Conservation (phyloP, 169 alveolate genomes). For the Eimeria zaria region DNA sequence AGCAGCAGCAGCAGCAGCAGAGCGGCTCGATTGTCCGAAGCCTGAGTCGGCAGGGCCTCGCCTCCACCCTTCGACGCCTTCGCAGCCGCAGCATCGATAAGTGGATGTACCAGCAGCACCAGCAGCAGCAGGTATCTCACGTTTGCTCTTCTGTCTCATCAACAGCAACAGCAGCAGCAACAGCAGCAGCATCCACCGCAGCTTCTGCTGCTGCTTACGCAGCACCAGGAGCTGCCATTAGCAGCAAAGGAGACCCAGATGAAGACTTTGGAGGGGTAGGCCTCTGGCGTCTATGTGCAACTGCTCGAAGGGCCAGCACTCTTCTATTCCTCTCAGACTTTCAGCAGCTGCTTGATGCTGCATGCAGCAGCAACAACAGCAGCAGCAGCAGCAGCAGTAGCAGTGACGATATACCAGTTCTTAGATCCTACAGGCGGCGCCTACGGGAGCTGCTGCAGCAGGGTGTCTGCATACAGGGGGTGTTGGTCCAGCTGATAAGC, state of each 20-base stretch:
- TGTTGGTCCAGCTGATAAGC: slow-evolving; percentile 41
- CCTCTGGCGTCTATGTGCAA: neutral
- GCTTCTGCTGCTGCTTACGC: slow-evolving; percentile 15
- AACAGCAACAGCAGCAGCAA: neutral
- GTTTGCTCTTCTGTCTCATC: neutral
- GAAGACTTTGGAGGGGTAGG: neutral
- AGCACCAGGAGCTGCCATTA: neutral
- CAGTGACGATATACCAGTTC: neutral
- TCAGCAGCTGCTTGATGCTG: neutral
- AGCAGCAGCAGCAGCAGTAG: neutral
- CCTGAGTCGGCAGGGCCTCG: slow-evolving; percentile 65
- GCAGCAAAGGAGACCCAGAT: neutral
- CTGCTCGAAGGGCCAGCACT: slow-evolving; percentile 38
- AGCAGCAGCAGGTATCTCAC: slow-evolving; percentile 6
- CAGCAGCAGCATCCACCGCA: slow-evolving; percentile 6
- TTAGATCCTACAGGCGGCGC: slow-evolving; percentile 38
- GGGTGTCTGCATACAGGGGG: slow-evolving; percentile 78
- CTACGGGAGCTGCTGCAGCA: slow-evolving; percentile 52
- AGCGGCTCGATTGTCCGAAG: slow-evolving; percentile 49
- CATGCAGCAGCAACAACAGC: neutral
- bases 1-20: slow-evolving; percentile 47
- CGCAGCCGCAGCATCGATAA: slow-evolving; percentile 72
- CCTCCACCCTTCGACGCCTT: slow-evolving; percentile 57
- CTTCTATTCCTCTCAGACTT: slow-evolving; percentile 25
- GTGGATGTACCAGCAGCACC: slow-evolving; percentile 52